phyloP scores from a whole-genome alignment of 2,329 filamentous ascomycete genomes.

The Madurella mycetomatis region DNA sequence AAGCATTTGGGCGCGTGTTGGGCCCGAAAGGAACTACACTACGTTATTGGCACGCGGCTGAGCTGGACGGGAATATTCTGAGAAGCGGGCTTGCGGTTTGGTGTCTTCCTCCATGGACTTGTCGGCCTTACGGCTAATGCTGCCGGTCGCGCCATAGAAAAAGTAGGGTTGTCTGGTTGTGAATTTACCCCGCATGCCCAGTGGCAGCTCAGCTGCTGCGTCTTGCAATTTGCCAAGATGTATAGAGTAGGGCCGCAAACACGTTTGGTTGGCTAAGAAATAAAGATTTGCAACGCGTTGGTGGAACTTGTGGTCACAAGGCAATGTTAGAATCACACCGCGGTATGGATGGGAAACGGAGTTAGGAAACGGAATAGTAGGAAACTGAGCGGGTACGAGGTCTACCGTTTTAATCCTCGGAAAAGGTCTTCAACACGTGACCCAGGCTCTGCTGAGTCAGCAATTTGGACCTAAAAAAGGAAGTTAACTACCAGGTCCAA shows the following conservation, averaged over 20 bases:
- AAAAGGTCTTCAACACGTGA: constrained; percentile 3
- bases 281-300: constrained; percentile 10
- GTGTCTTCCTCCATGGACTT: no score
- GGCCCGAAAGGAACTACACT: no score
- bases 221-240: constrained; percentile 6
- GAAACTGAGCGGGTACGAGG: constrained; percentile 7
- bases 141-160: neutral
- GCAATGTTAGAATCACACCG: constrained; percentile 11
- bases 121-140: no score
- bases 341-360: constrained; percentile 11
- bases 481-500: constrained; percentile 1
- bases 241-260: constrained; percentile 10
- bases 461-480: constrained; percentile 1
- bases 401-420: constrained; percentile 8
- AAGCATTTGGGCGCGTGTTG: no score
- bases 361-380: constrained; percentile 8
- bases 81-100: no score
- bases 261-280: constrained; percentile 14
- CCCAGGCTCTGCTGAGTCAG: constrained; percentile 5
- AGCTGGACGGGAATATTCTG: no score
- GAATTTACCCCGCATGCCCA: constrained; percentile 4
- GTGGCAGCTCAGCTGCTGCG: constrained; percentile 5
- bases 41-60: no score
- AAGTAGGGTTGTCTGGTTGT: constrained; percentile 1
- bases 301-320: constrained; percentile 4